Base-by-base conservation (phyloP, 176 grass and related monocot genomes). In the Lolium multiflorum region DNA sequence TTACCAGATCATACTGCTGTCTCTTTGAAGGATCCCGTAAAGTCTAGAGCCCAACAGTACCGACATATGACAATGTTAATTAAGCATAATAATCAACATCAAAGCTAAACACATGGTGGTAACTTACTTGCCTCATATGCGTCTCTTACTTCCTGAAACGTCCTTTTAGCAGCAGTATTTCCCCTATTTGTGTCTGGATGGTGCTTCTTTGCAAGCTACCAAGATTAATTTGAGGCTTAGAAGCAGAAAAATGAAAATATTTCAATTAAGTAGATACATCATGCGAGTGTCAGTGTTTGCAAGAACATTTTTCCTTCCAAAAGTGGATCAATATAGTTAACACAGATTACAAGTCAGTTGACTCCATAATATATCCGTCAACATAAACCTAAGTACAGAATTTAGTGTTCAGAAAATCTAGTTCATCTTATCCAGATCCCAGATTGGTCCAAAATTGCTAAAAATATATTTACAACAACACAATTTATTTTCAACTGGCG, bases 171-270 rank as follows among this genome's bases (percentile, higher is more conserved):
- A 73, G 82, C 80, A 83, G 88, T 67, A 74, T 93, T 95, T 9
- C 88, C 90, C 76, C 89, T 95, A 78, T 92, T 98, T 79, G 91
- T 87, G 79, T 98, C 96, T 14, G 93, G 96, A 91, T 98, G 96
- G 70, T 94, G 95, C 84, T 94, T 98, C 89, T 98, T 98, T 41
- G 96, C 96, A 85, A 98, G 91, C 96, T 98, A 87, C 59, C 82
- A 56, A 2, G 59, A 20, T 26, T 35, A 57, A 17, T 11, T 50
- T 39, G 51, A 38, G n/a, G 59, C 63, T 91, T 83, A 83, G 44
- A 64, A 73, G 9, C 16, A 78, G 44, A 56, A 75, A 87, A 52
- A 12, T 73, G 65, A 55, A 63, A 79, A 73, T 49, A 11, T 58
- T 79, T 87, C 55, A 83, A 81, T 54, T 21, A 49, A 62, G 16